A percentile compares a stretch with the other conserved stretches of the same genome.
Conservation (phyloP, 2,329 filamentous ascomycete genomes). For the Didymella arachidicola region DNA sequence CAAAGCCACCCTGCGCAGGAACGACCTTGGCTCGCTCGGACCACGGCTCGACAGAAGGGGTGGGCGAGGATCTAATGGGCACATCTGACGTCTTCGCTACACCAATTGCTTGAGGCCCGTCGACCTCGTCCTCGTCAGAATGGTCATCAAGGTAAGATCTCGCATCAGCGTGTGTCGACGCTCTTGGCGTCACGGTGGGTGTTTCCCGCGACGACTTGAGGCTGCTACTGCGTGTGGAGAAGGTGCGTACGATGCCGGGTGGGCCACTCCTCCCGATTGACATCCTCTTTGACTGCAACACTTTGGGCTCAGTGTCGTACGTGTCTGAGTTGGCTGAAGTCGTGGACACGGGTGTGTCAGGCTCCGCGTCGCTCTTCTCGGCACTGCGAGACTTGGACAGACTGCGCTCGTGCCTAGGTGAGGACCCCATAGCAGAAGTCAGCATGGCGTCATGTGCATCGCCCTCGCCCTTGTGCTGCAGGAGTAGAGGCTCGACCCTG, state of each 20-base stretch:
- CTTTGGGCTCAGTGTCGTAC: constrained; percentile 39
- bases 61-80: constrained; percentile 42
- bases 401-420: constrained; percentile 24
- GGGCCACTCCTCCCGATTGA: constrained; percentile 46
- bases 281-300: constrained; percentile 47
- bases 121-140: constrained; percentile 37
- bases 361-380: constrained; percentile 29
- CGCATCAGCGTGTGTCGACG: constrained; percentile 25
- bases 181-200: constrained; percentile 29
- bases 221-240: constrained; percentile 42
- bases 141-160: constrained; percentile 42
- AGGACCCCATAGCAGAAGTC: constrained; percentile 39
- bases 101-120: constrained; percentile 48
- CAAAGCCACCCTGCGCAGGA: constrained; percentile 36
- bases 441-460: constrained; percentile 41
- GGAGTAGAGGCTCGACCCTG: constrained; percentile 7
- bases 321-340: constrained; percentile 24
- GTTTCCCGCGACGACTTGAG: constrained; percentile 34
- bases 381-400: constrained; percentile 23
- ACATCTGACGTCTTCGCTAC: constrained; percentile 55
- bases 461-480: constrained; percentile 13
- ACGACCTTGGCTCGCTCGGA: constrained; percentile 25
- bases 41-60: constrained; percentile 32
- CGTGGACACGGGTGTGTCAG: constrained; percentile 22
- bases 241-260: constrained; percentile 46